These are phyloP conservation scores for Cymbidium sinense DNA, from an alignment of 106 monocot species.

Conservation along the genomic window DNA sequence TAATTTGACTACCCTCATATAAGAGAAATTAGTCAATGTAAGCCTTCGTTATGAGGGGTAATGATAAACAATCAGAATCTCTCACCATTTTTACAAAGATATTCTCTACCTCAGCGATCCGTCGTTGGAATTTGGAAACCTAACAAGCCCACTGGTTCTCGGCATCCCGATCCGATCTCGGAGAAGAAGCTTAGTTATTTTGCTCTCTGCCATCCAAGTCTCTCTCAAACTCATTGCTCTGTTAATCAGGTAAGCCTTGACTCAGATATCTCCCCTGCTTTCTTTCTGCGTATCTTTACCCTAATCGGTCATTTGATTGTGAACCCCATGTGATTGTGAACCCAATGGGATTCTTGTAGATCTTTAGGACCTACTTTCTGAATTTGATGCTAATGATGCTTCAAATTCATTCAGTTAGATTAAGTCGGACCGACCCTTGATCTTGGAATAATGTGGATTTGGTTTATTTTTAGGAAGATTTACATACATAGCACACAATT, in stretches of 20 bases:
- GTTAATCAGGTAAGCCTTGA: neutral
- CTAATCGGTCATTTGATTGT: neutral
- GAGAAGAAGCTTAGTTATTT: neutral
- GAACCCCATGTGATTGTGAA: neutral
- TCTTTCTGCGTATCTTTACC: neutral
- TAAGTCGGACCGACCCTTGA: neutral
- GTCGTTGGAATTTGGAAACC: neutral
- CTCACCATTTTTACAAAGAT: too few relatives aligned
- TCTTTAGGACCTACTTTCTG: neutral
- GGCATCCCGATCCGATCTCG: neutral
- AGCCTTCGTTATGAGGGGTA: too few relatives aligned
- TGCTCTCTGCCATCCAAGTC: neutral
- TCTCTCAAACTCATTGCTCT: neutral
- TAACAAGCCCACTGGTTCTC: neutral
- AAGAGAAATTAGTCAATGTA: too few relatives aligned
- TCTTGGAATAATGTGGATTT: neutral
- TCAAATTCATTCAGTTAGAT: neutral
- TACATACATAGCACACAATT: too few relatives aligned
- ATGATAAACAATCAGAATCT: too few relatives aligned
- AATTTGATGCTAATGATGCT: neutral
- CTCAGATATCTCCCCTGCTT: slow-evolving; percentile 5
- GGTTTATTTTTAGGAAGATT: neutral
- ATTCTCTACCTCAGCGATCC: too few relatives aligned
- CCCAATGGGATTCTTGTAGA: neutral
- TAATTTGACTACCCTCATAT: too few relatives aligned